These are phyloP conservation scores for Boletus sp. DNA, from an alignment of 1,284 basidiomycete genomes.

Conservation along the genomic window DNA sequence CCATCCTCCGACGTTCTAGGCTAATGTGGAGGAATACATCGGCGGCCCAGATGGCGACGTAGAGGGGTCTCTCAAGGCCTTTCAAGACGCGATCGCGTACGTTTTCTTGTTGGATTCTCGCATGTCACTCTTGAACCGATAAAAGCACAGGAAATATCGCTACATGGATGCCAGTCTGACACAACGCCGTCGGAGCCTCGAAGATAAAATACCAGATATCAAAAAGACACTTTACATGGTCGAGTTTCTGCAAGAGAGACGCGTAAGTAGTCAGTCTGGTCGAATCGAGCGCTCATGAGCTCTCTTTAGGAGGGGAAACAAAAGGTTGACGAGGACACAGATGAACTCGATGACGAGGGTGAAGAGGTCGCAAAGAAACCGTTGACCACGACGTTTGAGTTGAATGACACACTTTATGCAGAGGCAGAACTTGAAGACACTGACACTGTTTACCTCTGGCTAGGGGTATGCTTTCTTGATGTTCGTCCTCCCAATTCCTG, in stretches of 20 bases:
- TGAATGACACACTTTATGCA: constrained; percentile 93
- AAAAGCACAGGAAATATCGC: constrained; percentile 83
- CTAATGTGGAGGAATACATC: constrained; percentile 84
- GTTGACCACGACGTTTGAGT: constrained; percentile 86
- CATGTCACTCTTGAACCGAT: constrained; percentile 20
- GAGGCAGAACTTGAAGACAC: constrained; percentile 86
- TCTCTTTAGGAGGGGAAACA: constrained; percentile 54
- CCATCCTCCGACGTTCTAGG: constrained; percentile 39
- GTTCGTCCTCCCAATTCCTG: not conserved
- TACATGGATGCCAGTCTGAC: constrained; percentile 93
- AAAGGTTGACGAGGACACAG: constrained; percentile 40
- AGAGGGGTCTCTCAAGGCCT: constrained; percentile 75
- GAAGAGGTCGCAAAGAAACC: constrained; percentile 44
- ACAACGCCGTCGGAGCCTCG: constrained; percentile 75
- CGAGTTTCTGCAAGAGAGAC: constrained; percentile 70
- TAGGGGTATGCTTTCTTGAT: constrained; percentile 69
- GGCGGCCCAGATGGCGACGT: constrained; percentile 78
- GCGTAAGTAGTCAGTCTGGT: constrained; percentile 42
- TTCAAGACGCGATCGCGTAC: constrained; percentile 93
- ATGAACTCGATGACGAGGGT: constrained; percentile 49
- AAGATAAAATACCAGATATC: constrained; percentile 97
- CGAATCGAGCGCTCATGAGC: not conserved
- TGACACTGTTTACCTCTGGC: constrained; percentile 91
- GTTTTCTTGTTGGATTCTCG: constrained; percentile 28
- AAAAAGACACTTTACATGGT: constrained; percentile 91